Base-by-base conservation (phyloP, 352 stramenopile genomes). In the Phytopythium helicoides region DNA sequence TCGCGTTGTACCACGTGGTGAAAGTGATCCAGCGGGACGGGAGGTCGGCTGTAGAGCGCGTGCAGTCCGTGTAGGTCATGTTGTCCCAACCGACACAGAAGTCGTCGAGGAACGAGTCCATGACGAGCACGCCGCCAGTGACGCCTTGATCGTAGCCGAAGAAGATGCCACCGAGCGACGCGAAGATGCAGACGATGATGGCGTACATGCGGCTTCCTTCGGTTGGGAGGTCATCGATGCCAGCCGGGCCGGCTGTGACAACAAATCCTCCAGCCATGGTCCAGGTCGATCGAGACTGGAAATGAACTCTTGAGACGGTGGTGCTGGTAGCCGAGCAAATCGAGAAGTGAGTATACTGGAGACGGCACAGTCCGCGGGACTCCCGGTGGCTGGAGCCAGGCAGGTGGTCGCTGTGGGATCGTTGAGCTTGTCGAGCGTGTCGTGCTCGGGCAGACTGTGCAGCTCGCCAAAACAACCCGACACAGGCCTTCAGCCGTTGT, bases 81-180 rank as follows among this genome's bases (percentile, higher is more conserved):
- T 55, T 52, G 41, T 54, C 19, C 58, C 62, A 75, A 49, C 54
- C 58, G 22, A 64, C 47, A 44, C 66, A 75, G 31, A 69, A 75
- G 39, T 68, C 62, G 34, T 60, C 38, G 8, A 75, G 41, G 49
- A 71, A 75, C 19, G 58, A 69, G 23, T 68, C 50, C 66, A 75
- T 75, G 40, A 75, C 51, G 11, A 75, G 58, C 48, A 75, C 66
- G 28, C 66, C 62, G 39, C 66, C 54, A 15, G 66, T 75, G 22
- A 75, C 62, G 34, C 66, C 66, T 31, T 71, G 66, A 47, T 75
- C 66, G 35, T 75, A 75, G 40, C 66, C 66, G 48, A 75, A 75
- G 60, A 71, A 75, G 40, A 75, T 38, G 0, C 66, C 66, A 23
- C 66, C 66, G 18, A 75, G 60, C 31, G 66, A 75, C 7, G 66